These are phyloP conservation scores for Talaromyces verruculosus DNA, from an alignment of 2,329 filamentous ascomycete genomes.

Conservation along the genomic window DNA sequence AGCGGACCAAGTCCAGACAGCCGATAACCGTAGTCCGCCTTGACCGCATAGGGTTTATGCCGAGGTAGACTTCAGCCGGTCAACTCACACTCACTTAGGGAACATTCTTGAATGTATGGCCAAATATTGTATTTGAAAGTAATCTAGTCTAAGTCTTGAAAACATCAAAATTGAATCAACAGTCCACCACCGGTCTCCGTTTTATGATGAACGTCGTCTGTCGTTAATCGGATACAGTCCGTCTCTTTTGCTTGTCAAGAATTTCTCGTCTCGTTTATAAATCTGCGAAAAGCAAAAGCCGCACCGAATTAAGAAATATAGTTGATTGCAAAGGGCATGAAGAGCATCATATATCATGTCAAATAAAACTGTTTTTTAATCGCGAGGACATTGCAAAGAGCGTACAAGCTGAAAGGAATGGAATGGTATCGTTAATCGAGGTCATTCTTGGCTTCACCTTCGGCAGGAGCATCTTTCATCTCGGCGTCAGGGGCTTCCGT, in stretches of 20 bases:
- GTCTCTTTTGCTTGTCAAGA: background rate
- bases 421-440: slow-evolving; percentile 14
- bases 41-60: slow-evolving; percentile 6
- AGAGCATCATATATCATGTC: slow-evolving; percentile 18
- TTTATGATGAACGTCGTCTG: slow-evolving; percentile 9
- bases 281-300: background rate
- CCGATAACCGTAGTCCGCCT: slow-evolving; percentile 9
- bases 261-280: background rate
- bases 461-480: slow-evolving; percentile 60
- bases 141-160: slow-evolving; percentile 15
- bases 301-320: slow-evolving; percentile 7
- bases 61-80: background rate
- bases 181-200: background rate
- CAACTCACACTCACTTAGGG: background rate
- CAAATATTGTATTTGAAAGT: slow-evolving; percentile 13
- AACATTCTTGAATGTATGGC: background rate
- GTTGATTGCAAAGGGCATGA: slow-evolving; percentile 6
- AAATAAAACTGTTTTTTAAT: slow-evolving; percentile 15
- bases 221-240: background rate
- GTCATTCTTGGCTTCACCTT: slow-evolving; percentile 30
- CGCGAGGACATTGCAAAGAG: slow-evolving; percentile 10
- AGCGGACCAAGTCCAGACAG: slow-evolving; percentile 1
- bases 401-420: background rate
- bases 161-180: background rate
- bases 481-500: slow-evolving; percentile 48